Evolutionary conservation across 306 rosid species (phyloP), one percentile per base, ranked within the genome.

Genomic region (Lathyrus aphaca): DNA sequence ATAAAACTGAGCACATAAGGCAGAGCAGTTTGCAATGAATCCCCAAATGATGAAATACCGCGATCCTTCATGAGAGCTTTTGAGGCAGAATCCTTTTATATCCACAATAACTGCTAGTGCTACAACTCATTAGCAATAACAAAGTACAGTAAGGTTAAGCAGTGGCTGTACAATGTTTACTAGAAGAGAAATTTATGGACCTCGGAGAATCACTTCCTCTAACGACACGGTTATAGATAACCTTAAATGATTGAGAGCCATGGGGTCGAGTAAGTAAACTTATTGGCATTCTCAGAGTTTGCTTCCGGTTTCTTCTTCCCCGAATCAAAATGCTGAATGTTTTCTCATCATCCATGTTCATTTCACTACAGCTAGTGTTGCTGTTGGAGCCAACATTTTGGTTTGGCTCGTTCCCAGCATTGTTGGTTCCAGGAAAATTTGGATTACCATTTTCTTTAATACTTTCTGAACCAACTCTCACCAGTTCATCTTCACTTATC

Each of bases 161-260:
- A 82, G 90, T 78, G 25, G 97, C 97, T 56, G 97, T 81, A 51
- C 90, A 88, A 38, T 85, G 93, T 74, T 82, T 84, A 72, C 78
- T 65, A 42, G 95, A 71, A 72, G 94, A 66, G 80, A 82, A 81
- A 82, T 79, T 78, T 75, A 81, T 60, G 42, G 88, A 59, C 83
- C 79, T 94, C 25, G 91, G 80, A 58, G 81, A 65, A 74, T 94
- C 95, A 55, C 79, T 90, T 81, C 95, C 96, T 79, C 97, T 84
- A 48, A 95, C 89, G 39, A 91, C 91, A 56, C 97, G 89, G 85
- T 83, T 95, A 81, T 77, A 83, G 65, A 75, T 78, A 73, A 83
- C 91, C 83, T 95, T 95, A 81, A 95, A 95, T 25, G 97, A 89
- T 87, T 91, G 95, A 68, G 99, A 91, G 67, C 96, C 91, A 61